Evolutionary conservation across 768 basidiomycete species (phyloP).

Genomic region (Tylopilus balloui): DNA sequence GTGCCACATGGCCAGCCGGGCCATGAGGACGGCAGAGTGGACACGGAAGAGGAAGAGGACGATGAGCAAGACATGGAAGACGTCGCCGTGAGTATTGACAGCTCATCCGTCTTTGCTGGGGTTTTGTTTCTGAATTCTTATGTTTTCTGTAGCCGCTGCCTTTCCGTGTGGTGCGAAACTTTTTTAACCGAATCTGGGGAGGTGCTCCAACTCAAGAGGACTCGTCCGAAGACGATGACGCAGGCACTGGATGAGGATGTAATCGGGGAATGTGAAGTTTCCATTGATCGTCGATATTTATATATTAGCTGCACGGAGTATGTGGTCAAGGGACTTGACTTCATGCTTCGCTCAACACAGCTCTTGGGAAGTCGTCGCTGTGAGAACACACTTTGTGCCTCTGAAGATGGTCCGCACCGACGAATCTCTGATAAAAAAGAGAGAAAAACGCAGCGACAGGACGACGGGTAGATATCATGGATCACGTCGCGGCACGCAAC

Average conservation of each 20-base stretch:
- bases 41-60: slow-evolving; percentile 37
- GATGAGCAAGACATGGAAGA: slow-evolving; percentile 35
- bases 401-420: too few species aligned
- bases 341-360: too few species aligned
- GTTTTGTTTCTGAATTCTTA: neutral
- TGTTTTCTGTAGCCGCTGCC: slow-evolving; percentile 49
- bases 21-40: slow-evolving; percentile 25
- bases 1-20: slow-evolving; percentile 15
- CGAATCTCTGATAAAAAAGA: too few species aligned
- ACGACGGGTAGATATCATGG: too few species aligned
- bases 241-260: neutral
- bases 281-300: neutral
- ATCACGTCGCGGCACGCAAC: slow-evolving; percentile 1
- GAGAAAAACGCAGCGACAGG: too few species aligned
- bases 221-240: slow-evolving; percentile 19
- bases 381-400: too few species aligned
- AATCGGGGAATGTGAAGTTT: neutral
- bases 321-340: too few species aligned
- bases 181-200: slow-evolving; percentile 60
- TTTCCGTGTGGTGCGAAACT: slow-evolving; percentile 51
- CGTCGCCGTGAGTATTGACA: slow-evolving; percentile 40
- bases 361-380: too few species aligned
- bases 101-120: too few species aligned
- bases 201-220: slow-evolving; percentile 21
- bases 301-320: too few species aligned